Conservation (phyloP, 345 rosid species). For the Clarkia xantiana region DNA sequence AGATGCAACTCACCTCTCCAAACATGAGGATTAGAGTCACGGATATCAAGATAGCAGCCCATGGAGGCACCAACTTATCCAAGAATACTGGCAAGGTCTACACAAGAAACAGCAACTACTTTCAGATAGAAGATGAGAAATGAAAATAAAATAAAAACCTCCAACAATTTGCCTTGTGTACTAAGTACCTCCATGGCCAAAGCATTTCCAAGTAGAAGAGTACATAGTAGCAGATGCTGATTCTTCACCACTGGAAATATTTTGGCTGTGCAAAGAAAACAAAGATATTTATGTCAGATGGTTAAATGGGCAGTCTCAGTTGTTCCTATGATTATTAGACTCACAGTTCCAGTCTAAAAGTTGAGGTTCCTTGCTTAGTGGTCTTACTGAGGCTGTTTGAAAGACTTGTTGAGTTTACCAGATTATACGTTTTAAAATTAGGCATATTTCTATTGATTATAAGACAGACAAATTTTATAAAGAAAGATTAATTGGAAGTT, state of each 20-base stretch:
- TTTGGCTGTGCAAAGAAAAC: conserved; percentile 34
- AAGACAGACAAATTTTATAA: too few relatives aligned
- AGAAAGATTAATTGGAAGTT: too few relatives aligned
- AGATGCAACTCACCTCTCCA: conserved; percentile 43
- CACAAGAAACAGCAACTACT: conserved; percentile 2
- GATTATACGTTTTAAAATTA: too few relatives aligned
- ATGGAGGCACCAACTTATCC: conserved; percentile 74
- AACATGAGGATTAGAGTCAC: conserved; percentile 74
- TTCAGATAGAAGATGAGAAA: neutral
- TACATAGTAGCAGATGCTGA: conserved; percentile 85
- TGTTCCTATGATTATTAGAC: too few relatives aligned
- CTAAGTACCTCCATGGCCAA: conserved; percentile 79
- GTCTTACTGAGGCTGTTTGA: too few relatives aligned
- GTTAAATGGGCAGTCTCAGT: neutral
- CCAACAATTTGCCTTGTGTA: neutral
- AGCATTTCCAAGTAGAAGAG: conserved; percentile 83
- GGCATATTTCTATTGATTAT: too few relatives aligned
- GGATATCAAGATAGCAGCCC: conserved; percentile 65
- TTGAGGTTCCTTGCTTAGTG: too few relatives aligned
- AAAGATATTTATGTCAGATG: neutral
- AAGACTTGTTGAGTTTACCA: too few relatives aligned
- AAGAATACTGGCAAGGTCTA: conserved; percentile 81
- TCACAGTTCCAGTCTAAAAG: too few relatives aligned
- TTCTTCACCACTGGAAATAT: conserved; percentile 87
- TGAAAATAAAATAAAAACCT: neutral